Conservation (phyloP, 2,329 filamentous ascomycete species). For the Fusarium zealandicum region DNA sequence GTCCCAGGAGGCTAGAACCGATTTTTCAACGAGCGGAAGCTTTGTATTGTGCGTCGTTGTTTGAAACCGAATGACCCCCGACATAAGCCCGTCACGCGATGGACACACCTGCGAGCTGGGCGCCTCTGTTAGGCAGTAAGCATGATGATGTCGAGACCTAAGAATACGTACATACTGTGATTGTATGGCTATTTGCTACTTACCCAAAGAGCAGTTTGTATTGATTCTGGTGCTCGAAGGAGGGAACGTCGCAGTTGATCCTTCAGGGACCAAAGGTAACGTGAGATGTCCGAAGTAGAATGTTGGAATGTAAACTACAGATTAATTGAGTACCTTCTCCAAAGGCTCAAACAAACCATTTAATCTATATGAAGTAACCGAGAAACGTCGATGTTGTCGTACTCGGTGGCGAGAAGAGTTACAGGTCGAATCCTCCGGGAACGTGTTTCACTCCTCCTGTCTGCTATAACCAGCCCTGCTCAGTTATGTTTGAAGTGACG, state of each 20-base stretch:
- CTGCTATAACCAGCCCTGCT: slow-evolving; percentile 19
- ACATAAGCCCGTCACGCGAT: background rate
- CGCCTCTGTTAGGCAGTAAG: background rate
- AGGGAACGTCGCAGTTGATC: slow-evolving; percentile 23
- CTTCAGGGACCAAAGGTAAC: slow-evolving; percentile 6
- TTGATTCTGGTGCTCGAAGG: slow-evolving; percentile 12
- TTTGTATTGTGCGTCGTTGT: background rate
- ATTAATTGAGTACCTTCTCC: background rate
- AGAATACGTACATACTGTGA: background rate
- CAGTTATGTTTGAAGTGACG: slow-evolving; percentile 20
- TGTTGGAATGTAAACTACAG: background rate
- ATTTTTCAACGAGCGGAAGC: background rate
- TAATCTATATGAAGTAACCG: slow-evolving; percentile 30
- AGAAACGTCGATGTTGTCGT: slow-evolving; percentile 3
- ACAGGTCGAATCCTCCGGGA: slow-evolving; percentile 21
- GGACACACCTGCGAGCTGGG: background rate
- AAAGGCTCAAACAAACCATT: slow-evolving; percentile 7
- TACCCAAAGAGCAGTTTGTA: background rate
- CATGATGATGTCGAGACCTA: too few relatives aligned
- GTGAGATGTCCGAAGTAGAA: background rate
- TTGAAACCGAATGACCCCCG: too few relatives aligned
- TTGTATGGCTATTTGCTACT: background rate
- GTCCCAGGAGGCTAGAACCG: slow-evolving; percentile 2
- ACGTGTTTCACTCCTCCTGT: slow-evolving; percentile 23
- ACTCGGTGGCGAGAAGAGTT: slow-evolving; percentile 21